Percentiles rank a stretch among this genome's conserved stretches.
phyloP scores from a whole-genome alignment of 2,329 filamentous ascomycete species.

The Aspergillus vadensis region DNA sequence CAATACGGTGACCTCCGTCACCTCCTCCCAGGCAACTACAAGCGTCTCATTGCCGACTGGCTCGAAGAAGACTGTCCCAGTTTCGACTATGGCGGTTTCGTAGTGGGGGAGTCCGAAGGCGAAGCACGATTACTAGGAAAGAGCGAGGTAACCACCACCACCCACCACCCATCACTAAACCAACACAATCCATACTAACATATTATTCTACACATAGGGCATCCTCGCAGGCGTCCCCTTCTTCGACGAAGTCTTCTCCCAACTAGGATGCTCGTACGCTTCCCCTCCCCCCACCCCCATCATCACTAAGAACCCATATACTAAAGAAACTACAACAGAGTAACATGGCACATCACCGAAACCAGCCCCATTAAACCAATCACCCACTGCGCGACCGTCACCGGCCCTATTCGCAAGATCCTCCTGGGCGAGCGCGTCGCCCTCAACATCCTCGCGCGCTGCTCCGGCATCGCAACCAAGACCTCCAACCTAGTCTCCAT shows the following conservation, averaged over 20 bases:
- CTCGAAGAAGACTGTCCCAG: constrained; percentile 94
- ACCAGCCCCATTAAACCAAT: constrained; percentile 67
- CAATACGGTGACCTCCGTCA: constrained; percentile 64
- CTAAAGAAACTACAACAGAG: constrained; percentile 44
- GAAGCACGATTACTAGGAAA: constrained; percentile 59
- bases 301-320: background rate
- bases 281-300: background rate
- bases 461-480: constrained; percentile 84
- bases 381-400: constrained; percentile 73
- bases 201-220: constrained; percentile 51
- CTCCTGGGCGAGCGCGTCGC: constrained; percentile 93
- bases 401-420: constrained; percentile 77
- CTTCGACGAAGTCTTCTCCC: constrained; percentile 88
- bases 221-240: constrained; percentile 91
- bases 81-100: constrained; percentile 96
- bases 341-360: constrained; percentile 83
- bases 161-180: too few species aligned
- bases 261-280: constrained; percentile 75
- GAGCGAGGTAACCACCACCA: constrained; percentile 46
- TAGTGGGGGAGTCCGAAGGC: constrained; percentile 67
- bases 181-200: background rate
- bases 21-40: constrained; percentile 83
- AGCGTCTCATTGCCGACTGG: constrained; percentile 77
- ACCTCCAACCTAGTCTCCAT: constrained; percentile 50
- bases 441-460: constrained; percentile 84